Conservation (phyloP, 1,284 basidiomycete species). For the Puccinia novopanici region DNA sequence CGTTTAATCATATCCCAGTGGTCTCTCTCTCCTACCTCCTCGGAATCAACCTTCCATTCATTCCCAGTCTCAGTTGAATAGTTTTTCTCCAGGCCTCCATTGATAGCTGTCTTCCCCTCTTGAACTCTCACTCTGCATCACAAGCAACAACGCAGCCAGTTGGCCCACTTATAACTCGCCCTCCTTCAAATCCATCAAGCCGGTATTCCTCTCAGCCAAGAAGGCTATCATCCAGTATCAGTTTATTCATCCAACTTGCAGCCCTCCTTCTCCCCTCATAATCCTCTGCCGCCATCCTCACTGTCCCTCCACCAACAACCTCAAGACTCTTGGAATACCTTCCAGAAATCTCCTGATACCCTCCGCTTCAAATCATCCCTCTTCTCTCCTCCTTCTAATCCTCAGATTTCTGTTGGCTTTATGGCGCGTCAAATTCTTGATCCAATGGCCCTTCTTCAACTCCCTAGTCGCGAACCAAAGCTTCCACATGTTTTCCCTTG, state of each 20-base stretch:
- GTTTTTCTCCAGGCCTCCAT: too few species aligned
- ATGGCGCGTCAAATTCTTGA: neutral
- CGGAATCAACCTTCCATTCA: too few species aligned
- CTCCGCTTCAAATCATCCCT: constrained; percentile 1
- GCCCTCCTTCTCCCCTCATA: too few species aligned
- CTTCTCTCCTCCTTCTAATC: constrained; percentile 5
- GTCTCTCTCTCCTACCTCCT: too few species aligned
- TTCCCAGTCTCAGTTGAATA: too few species aligned
- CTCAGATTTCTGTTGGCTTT: constrained; percentile 1
- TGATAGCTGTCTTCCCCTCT: too few species aligned
- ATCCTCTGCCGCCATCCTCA: neutral
- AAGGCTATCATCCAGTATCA: neutral
- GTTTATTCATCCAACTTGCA: neutral
- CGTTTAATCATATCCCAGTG: too few species aligned
- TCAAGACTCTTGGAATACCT: neutral
- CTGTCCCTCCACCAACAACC: neutral
- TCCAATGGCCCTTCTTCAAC: neutral
- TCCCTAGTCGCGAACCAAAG: neutral
- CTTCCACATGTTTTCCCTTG: neutral
- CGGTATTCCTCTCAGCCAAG: constrained; percentile 10
- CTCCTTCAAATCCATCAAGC: constrained; percentile 19
- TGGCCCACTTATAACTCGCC: neutral
- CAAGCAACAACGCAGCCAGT: too few species aligned
- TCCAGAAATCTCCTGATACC: neutral
- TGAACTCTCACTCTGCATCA: too few species aligned